These are phyloP conservation scores for Tulasnella sp. DNA, from an alignment of 768 basidiomycete species.

Conservation along the genomic window DNA sequence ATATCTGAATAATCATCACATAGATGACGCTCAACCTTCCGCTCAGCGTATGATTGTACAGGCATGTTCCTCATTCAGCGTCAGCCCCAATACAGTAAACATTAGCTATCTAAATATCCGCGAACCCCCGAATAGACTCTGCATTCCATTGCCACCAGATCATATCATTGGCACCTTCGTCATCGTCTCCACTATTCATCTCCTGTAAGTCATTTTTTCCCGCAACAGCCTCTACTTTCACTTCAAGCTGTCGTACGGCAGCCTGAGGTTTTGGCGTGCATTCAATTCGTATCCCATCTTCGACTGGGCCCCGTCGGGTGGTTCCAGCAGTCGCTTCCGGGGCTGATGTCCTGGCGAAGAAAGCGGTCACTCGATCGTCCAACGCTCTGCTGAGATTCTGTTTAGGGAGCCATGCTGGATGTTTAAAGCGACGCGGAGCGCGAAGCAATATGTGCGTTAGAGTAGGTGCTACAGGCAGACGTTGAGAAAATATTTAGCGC, in stretches of 20 bases:
- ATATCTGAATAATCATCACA: too few species aligned
- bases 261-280: neutral
- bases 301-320: neutral
- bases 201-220: neutral
- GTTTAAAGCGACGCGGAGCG: constrained; percentile 18
- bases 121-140: constrained; percentile 4
- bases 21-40: too few species aligned
- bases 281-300: constrained; percentile 1
- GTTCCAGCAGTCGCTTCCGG: neutral
- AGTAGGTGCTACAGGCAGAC: constrained; percentile 4
- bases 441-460: constrained; percentile 13
- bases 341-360: neutral
- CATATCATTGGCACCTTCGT: constrained; percentile 14
- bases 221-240: neutral
- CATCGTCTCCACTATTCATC: neutral
- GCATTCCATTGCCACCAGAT: constrained; percentile 20
- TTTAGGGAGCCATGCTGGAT: constrained; percentile 17
- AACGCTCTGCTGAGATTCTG: constrained; percentile 4
- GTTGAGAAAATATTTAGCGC: neutral
- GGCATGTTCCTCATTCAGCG: too few species aligned
- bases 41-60: too few species aligned
- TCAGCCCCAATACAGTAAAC: too few species aligned
- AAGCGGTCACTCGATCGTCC: neutral
- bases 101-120: neutral
- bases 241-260: neutral